These are phyloP conservation scores for Chrysanthemum lavandulifolium DNA, from an alignment of 129 eudicot genomes.

Conservation along the genomic window DNA sequence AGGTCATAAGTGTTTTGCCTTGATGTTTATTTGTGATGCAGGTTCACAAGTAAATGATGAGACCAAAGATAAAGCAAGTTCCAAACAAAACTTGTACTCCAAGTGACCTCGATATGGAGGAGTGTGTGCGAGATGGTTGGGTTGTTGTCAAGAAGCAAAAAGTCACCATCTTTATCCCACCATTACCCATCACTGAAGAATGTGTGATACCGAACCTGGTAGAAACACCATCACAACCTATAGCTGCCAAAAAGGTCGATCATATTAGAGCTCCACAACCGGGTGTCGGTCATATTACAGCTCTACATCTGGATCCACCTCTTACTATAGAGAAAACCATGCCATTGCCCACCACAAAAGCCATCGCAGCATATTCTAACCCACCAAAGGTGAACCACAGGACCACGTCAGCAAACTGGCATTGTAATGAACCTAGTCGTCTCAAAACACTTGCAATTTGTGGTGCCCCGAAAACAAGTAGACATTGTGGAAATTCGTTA, in stretches of 20 bases:
- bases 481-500: slow-evolving; percentile 26
- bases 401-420: slow-evolving; percentile 14
- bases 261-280: slow-evolving; percentile 12
- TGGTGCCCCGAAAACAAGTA: slow-evolving; percentile 29
- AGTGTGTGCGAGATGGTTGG: slow-evolving; percentile 61
- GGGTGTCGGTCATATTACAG: background rate
- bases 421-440: slow-evolving; percentile 1
- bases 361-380: slow-evolving; percentile 28
- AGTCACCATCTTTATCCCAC: slow-evolving; percentile 77
- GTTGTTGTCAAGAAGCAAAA: slow-evolving; percentile 80
- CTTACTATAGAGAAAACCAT: slow-evolving; percentile 32
- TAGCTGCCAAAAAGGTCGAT: slow-evolving; percentile 18
- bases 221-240: slow-evolving; percentile 27
- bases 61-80: slow-evolving; percentile 40
- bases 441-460: slow-evolving; percentile 20
- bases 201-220: slow-evolving; percentile 28
- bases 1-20: slow-evolving; percentile 9
- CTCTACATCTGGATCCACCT: slow-evolving; percentile 28
- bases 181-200: slow-evolving; percentile 44
- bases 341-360: slow-evolving; percentile 31
- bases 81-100: slow-evolving; percentile 33
- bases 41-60: slow-evolving; percentile 49
- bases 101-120: slow-evolving; percentile 36
- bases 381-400: slow-evolving; percentile 28
- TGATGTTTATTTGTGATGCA: slow-evolving; percentile 29